phyloP scores from a whole-genome alignment of 2,329 filamentous ascomycete genomes.

The Pseudocercospora cruenta region DNA sequence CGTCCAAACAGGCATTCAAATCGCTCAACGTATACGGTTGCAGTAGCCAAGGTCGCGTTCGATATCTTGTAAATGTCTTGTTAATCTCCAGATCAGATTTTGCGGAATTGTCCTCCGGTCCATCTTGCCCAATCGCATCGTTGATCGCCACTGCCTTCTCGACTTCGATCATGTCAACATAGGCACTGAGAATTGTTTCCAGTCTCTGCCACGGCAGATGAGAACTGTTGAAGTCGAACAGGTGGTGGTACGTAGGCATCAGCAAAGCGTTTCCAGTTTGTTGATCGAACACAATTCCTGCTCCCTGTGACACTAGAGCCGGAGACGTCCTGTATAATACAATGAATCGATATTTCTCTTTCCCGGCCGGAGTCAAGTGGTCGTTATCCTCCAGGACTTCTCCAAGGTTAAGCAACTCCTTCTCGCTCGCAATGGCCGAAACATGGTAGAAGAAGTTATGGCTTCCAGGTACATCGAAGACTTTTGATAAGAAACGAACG shows the following conservation, averaged over 20 bases:
- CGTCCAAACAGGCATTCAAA: slow-evolving; percentile 34
- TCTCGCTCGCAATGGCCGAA: slow-evolving; percentile 32
- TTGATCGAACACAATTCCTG: slow-evolving; percentile 39
- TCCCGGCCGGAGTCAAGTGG: slow-evolving; percentile 22
- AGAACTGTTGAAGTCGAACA: slow-evolving; percentile 36
- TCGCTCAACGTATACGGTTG: slow-evolving; percentile 39
- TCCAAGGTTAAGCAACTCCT: slow-evolving; percentile 36
- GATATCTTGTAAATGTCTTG: slow-evolving; percentile 27
- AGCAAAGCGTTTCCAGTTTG: slow-evolving; percentile 35
- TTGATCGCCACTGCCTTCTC: slow-evolving; percentile 40
- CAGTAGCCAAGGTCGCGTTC: slow-evolving; percentile 38
- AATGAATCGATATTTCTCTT: slow-evolving; percentile 37
- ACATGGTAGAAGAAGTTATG: slow-evolving; percentile 42
- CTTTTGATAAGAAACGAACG: slow-evolving; percentile 36
- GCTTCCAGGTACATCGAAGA: slow-evolving; percentile 36
- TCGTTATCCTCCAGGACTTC: slow-evolving; percentile 37
- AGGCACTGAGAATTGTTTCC: slow-evolving; percentile 39
- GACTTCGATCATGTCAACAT: slow-evolving; percentile 41
- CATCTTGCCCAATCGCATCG: slow-evolving; percentile 24
- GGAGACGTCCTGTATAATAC: slow-evolving; percentile 37
- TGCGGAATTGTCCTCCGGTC: slow-evolving; percentile 21
- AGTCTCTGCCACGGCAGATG: slow-evolving; percentile 41
- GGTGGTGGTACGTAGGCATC: slow-evolving; percentile 41
- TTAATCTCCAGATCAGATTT: slow-evolving; percentile 25
- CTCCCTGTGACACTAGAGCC: slow-evolving; percentile 37